Evolutionary conservation across 2,329 filamentous ascomycete species (phyloP).

Genomic region (Penicillium sp.): DNA sequence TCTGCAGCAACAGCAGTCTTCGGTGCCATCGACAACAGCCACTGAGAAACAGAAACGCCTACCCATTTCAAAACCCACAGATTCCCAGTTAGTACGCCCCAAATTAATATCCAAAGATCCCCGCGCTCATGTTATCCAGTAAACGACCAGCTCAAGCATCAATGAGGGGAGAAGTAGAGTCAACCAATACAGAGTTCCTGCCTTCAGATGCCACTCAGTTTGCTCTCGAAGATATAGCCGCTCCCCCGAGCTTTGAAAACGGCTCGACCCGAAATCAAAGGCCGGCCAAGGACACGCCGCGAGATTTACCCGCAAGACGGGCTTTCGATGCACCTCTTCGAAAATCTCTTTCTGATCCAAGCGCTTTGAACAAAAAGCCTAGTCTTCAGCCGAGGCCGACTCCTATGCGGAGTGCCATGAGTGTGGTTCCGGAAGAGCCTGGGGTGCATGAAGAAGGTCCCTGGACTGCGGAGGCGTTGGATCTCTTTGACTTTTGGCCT

Average conservation of each 20-base stretch:
- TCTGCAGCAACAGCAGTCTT: constrained; percentile 23
- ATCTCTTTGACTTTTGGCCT: constrained; percentile 48
- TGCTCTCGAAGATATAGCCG: constrained; percentile 28
- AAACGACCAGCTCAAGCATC: not conserved
- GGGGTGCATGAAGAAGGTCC: constrained; percentile 35
- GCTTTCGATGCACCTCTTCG: constrained; percentile 20
- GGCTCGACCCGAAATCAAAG: not conserved
- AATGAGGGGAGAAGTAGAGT: not conserved
- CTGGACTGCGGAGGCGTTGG: constrained; percentile 44
- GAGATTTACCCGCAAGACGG: constrained; percentile 5
- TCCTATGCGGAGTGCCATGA: constrained; percentile 19
- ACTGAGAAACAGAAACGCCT: not conserved
- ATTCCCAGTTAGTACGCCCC: not conserved
- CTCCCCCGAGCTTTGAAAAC: constrained; percentile 3
- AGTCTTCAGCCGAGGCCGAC: constrained; percentile 14
- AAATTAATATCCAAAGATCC: not conserved
- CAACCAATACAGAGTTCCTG: constrained; percentile 25
- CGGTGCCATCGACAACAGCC: not conserved
- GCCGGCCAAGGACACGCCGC: not conserved
- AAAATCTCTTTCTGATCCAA: constrained; percentile 40
- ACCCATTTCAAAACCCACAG: not conserved
- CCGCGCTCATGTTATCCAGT: constrained; percentile 9
- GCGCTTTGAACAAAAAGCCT: constrained; percentile 23
- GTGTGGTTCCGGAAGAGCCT: constrained; percentile 14
- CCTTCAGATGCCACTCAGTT: constrained; percentile 31